phyloP scores from a whole-genome alignment of 345 rosid species.

The Pistacia vera region DNA sequence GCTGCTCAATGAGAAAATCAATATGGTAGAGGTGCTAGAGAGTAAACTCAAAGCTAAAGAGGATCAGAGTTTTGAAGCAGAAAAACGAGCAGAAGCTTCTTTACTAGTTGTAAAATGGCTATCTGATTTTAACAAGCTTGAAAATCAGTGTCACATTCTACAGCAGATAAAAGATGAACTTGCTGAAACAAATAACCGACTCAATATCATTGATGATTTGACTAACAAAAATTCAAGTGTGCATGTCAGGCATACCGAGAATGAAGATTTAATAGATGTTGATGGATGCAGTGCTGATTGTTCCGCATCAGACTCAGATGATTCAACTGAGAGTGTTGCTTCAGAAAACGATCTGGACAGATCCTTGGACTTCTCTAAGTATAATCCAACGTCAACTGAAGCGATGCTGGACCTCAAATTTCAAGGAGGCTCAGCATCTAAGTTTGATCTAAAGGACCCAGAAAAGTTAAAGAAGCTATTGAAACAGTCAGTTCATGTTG shows the following conservation, averaged over 20 bases:
- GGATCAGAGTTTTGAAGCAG: constrained; percentile 44
- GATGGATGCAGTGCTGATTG: constrained; percentile 50
- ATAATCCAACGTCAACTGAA: constrained; percentile 16
- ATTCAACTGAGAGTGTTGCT: constrained; percentile 39
- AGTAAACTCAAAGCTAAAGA: constrained; percentile 37
- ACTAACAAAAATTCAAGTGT: constrained; percentile 31
- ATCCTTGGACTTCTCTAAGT: constrained; percentile 22
- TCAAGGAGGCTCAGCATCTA: constrained; percentile 27
- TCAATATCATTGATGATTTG: constrained; percentile 35
- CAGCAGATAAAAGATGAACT: constrained; percentile 46
- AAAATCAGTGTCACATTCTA: constrained; percentile 40
- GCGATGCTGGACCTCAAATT: constrained; percentile 19
- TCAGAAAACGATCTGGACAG: constrained; percentile 23
- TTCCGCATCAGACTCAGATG: constrained; percentile 57
- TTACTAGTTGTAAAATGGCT: constrained; percentile 56
- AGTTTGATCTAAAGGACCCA: constrained; percentile 31
- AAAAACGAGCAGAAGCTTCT: constrained; percentile 50
- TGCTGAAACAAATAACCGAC: constrained; percentile 37
- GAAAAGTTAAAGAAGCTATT: constrained; percentile 12
- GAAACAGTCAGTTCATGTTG: constrained; percentile 13
- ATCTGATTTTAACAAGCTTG: constrained; percentile 35
- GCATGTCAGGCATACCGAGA: constrained; percentile 26
- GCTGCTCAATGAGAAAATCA: constrained; percentile 46
- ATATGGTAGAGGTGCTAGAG: constrained; percentile 38
- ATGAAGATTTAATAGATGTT: constrained; percentile 42